Conservation (phyloP, 108 stramenopile genomes). For the Skeletonema menzelii region DNA sequence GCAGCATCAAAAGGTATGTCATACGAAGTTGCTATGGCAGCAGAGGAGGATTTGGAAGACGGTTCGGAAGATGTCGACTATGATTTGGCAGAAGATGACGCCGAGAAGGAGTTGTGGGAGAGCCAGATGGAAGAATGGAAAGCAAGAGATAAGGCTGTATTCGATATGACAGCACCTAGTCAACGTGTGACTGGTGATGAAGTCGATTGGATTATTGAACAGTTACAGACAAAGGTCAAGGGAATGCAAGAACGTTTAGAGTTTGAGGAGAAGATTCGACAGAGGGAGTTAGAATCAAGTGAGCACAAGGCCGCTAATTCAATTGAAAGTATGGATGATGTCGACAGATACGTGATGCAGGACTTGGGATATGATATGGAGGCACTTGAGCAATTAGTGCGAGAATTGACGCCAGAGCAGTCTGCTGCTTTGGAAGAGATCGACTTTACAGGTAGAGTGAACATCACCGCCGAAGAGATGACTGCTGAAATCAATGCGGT, state of each 20-base stretch:
- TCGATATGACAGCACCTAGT: constrained; percentile 41
- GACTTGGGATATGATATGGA: constrained; percentile 53
- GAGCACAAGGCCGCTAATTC: constrained; percentile 3
- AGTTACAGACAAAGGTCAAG: constrained; percentile 57
- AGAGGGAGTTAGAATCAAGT: constrained; percentile 28
- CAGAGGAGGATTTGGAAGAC: constrained; percentile 49
- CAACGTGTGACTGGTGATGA: constrained; percentile 58
- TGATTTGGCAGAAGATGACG: constrained; percentile 64
- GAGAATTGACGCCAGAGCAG: constrained; percentile 50
- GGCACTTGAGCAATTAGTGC: constrained; percentile 28
- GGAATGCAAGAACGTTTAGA: constrained; percentile 82
- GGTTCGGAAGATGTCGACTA: constrained; percentile 53
- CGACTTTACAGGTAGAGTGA: constrained; percentile 45
- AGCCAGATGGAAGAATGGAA: constrained; percentile 56
- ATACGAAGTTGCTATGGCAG: constrained; percentile 52
- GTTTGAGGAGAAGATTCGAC: constrained; percentile 68
- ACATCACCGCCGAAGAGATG: constrained; percentile 40
- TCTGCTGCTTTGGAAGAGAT: constrained; percentile 37
- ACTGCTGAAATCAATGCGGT: constrained; percentile 45
- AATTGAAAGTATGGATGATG: constrained; percentile 39
- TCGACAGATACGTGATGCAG: constrained; percentile 44
- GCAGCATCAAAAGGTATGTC: constrained; percentile 40
- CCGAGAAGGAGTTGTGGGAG: constrained; percentile 77
- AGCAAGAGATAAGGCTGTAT: constrained; percentile 36
- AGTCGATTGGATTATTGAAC: constrained; percentile 72